Conservation (phyloP, 2,329 filamentous ascomycete species). For the Paecilomyces dactylethromorphus region DNA sequence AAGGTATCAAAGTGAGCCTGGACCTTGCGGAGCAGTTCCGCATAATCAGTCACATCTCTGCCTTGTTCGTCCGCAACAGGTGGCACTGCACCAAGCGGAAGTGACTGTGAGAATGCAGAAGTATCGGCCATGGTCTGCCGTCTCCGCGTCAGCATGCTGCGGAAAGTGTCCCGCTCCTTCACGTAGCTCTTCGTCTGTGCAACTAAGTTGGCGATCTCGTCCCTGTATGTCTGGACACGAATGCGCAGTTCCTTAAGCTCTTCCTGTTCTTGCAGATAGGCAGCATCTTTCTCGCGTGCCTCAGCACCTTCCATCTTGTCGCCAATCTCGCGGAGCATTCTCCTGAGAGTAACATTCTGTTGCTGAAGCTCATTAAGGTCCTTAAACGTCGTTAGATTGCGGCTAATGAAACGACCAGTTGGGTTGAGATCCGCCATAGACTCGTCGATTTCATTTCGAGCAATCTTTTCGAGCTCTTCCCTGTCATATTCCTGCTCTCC, state of each 20-base stretch:
- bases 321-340: conserved; percentile 75
- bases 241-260: conserved; percentile 68
- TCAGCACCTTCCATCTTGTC: conserved; percentile 90
- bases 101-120: conserved; percentile 65
- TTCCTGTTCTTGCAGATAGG: conserved; percentile 53
- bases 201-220: conserved; percentile 76
- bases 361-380: conserved; percentile 76
- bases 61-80: conserved; percentile 36
- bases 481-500: conserved; percentile 72
- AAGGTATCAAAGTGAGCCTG: conserved; percentile 87
- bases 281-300: conserved; percentile 55
- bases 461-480: conserved; percentile 68
- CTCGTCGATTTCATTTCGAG: conserved; percentile 68
- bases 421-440: conserved; percentile 69
- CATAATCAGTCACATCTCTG: conserved; percentile 61
- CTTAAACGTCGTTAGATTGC: conserved; percentile 84
- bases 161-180: conserved; percentile 95
- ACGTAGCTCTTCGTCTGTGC: conserved; percentile 87
- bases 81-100: conserved; percentile 50
- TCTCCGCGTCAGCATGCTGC: conserved; percentile 79
- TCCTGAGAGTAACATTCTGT: conserved; percentile 79
- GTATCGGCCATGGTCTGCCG: conserved; percentile 54
- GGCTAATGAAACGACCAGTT: conserved; percentile 81
- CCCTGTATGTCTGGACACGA: conserved; percentile 70
- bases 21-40: conserved; percentile 74